Evolutionary conservation across 2,329 filamentous ascomycete genomes (phyloP).

Genomic region (Myriosclerotinia scirpicola): DNA sequence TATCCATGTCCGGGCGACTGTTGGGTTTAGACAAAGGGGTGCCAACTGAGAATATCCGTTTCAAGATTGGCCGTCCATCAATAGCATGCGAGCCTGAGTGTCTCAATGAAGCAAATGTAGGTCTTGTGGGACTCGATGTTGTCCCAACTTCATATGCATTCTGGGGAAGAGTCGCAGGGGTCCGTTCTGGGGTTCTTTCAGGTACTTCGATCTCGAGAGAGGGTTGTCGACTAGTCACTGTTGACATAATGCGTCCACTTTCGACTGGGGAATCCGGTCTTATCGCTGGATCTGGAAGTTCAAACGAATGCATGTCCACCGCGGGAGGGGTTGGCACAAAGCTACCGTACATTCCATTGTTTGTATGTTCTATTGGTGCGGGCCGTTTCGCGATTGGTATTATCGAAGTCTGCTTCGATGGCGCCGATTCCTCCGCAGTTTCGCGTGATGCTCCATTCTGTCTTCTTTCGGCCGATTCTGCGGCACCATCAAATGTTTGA

Average conservation of each 20-base stretch:
- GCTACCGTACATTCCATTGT: slow-evolving; percentile 54
- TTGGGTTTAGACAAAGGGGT: slow-evolving; percentile 44
- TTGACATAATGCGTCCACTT: slow-evolving; percentile 3
- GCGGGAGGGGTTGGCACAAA: slow-evolving; percentile 57
- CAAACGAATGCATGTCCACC: slow-evolving; percentile 45
- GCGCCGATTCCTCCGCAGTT: neutral
- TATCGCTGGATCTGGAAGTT: slow-evolving; percentile 60
- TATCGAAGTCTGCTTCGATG: neutral
- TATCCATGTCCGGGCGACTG: slow-evolving; percentile 48
- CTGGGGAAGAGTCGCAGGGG: slow-evolving; percentile 23
- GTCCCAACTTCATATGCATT: slow-evolving; percentile 48
- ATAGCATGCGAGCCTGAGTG: slow-evolving; percentile 26
- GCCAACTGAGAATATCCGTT: slow-evolving; percentile 36
- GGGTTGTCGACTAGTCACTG: neutral
- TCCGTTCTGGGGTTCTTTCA: slow-evolving; percentile 3
- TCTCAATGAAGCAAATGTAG: slow-evolving; percentile 34
- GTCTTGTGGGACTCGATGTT: slow-evolving; percentile 38
- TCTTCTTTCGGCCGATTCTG: slow-evolving; percentile 24
- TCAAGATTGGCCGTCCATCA: slow-evolving; percentile 33
- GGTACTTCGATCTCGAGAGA: slow-evolving; percentile 12
- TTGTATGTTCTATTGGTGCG: neutral
- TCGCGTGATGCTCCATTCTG: neutral
- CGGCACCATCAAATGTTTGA: neutral
- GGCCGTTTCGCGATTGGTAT: slow-evolving; percentile 1
- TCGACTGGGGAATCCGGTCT: slow-evolving; percentile 22